Conservation (phyloP, 305 asterid genomes). For the Solanum hybrid region DNA sequence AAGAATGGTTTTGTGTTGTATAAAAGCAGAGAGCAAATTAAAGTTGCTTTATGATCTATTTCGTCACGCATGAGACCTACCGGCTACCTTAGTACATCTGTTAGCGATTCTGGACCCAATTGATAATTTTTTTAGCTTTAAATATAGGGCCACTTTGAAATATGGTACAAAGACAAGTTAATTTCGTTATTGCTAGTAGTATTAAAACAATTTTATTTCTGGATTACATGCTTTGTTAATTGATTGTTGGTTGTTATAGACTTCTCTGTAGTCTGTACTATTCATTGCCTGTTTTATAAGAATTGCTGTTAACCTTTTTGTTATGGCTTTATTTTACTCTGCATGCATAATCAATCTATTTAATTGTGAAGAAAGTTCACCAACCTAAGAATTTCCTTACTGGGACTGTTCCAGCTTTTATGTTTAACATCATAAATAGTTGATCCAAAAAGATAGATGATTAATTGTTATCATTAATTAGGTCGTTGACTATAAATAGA, state of each 20-base stretch:
- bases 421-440: background rate
- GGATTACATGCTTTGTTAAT: background rate
- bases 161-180: background rate
- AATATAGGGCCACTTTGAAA: constrained; percentile 1
- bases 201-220: background rate
- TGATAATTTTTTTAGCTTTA: background rate
- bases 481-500: background rate
- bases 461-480: background rate
- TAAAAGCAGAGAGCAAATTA: background rate
- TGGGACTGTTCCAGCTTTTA: background rate
- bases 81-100: background rate
- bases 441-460: background rate
- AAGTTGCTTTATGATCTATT: background rate
- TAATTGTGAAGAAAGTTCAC: background rate
- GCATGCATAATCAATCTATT: background rate
- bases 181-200: background rate
- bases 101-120: background rate
- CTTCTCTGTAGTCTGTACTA: background rate
- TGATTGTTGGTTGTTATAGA: background rate
- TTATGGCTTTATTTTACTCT: background rate
- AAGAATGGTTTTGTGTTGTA: background rate
- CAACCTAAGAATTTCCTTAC: background rate
- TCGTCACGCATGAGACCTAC: background rate
- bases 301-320: background rate
- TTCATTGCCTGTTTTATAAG: background rate